Evolutionary conservation across 139 green algal species (phyloP), one percentile per base, ranked within the genome.

Genomic region (Chlorella sp.): DNA sequence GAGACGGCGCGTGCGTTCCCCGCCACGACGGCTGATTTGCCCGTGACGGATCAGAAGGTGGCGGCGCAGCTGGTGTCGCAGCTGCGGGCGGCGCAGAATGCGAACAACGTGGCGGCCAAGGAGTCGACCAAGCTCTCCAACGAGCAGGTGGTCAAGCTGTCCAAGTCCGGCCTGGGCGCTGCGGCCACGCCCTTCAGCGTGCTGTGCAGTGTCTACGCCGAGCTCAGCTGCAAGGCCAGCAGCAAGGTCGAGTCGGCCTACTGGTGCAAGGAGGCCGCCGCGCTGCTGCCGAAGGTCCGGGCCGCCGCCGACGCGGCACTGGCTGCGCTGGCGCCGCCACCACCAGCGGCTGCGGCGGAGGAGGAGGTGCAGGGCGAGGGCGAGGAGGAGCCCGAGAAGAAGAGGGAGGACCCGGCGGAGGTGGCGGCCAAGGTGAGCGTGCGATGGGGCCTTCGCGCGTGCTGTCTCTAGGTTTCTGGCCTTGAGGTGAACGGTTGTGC

Each of bases 341-440:
- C 63, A 27, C 63, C 63, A 35, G 31, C 20, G 20, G 2, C 63
- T 23, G 63, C n/a, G 31, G 63, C n/a, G 31, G 32, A 69, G 63
- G 63, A 50, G 6, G 63, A 30, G 31, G 5, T 4, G 17, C 31
- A 69, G 5, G 63, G 31, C 31, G 63, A 50, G 31, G 31, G 31
- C 5, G 63, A 69, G 31, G 6, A 50, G 32, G 32, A 2, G 5
- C 55, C 55, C 24, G 55, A 30, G 22, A 64, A 64, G 24, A 35
- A 69, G 55, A 64, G 27, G 24, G 55, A 64, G 24, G 55, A 64
- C 55, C 55, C 55, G 22, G 55, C 55, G 27, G 55, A 64, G 24
- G 14, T 64, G 32, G 63, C 63, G 6, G 63, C 63, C 4, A 69
- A 69, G 63, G 63, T 29, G 63, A 55, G 42, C 42, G 10, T n/a